A percentile compares a stretch with the other conserved stretches of the same genome.
Conservation (phyloP, 768 basidiomycete genomes). For the Lenzites betulinus region DNA sequence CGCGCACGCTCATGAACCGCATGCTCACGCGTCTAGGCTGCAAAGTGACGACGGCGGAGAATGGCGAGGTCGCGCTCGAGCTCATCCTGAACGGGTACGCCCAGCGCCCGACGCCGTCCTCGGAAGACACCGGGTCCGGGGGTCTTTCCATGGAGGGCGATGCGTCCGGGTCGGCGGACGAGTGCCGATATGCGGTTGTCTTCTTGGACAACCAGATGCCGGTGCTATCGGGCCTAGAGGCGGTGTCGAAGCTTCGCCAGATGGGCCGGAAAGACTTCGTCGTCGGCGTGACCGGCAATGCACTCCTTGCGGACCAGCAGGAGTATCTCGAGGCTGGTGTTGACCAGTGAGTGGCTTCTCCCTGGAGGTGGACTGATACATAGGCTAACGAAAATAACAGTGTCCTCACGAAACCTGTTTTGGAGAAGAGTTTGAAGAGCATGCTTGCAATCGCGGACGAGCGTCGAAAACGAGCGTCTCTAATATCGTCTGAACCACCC, state of each 20-base stretch:
- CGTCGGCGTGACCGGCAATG: slow-evolving; percentile 66
- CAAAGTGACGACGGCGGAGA: slow-evolving; percentile 77
- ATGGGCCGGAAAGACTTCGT: slow-evolving; percentile 73
- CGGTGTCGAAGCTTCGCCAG: slow-evolving; percentile 63
- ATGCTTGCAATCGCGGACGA: slow-evolving; percentile 47
- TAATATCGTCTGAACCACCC: no score
- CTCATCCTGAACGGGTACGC: slow-evolving; percentile 54
- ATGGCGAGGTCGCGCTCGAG: slow-evolving; percentile 76
- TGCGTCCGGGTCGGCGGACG: slow-evolving; percentile 12
- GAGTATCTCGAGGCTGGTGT: slow-evolving; percentile 78
- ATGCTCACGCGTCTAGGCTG: slow-evolving; percentile 81
- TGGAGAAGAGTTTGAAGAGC: slow-evolving; percentile 51
- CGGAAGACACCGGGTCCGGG: slow-evolving; percentile 39
- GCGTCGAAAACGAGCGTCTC: slow-evolving; percentile 33
- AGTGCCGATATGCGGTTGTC: slow-evolving; percentile 43
- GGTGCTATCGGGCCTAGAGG: slow-evolving; percentile 71
- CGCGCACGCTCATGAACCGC: slow-evolving; percentile 78
- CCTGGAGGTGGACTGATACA: background rate
- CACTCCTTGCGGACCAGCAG: slow-evolving; percentile 58
- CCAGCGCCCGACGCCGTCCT: slow-evolving; percentile 27
- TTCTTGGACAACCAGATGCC: slow-evolving; percentile 84
- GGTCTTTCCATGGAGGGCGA: slow-evolving; percentile 24
- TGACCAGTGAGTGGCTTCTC: slow-evolving; percentile 55
- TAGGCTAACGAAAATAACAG: slow-evolving; percentile 36
- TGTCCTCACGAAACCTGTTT: slow-evolving; percentile 79